A percentile compares a stretch with the other conserved stretches of the same genome.
phyloP scores from a whole-genome alignment of 2,329 filamentous ascomycete species.

The Penicillium griseofulvum region DNA sequence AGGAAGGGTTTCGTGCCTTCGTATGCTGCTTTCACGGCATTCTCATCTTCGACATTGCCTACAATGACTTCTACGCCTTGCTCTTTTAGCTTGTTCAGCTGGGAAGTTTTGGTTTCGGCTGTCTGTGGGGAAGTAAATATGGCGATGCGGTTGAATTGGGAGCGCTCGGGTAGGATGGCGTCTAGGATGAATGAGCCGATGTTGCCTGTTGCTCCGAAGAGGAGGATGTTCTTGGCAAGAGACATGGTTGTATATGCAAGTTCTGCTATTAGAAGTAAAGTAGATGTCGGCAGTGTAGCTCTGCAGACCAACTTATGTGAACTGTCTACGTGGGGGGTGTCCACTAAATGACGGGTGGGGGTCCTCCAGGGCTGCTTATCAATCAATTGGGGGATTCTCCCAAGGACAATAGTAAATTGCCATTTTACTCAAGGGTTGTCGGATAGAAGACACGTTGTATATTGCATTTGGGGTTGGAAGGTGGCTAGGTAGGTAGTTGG shows the following conservation, averaged over 20 bases:
- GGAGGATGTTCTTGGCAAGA: conserved; percentile 43
- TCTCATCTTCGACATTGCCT: conserved; percentile 54
- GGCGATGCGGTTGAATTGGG: conserved; percentile 51
- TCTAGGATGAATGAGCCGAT: conserved; percentile 54
- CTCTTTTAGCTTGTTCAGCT: conserved; percentile 49
- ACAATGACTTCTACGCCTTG: conserved; percentile 55
- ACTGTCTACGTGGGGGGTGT: conserved; percentile 2
- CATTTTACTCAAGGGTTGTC: not conserved
- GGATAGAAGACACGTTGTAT: not conserved
- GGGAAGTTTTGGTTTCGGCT: conserved; percentile 49
- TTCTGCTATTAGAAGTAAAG: not conserved
- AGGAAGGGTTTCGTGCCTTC: conserved; percentile 34
- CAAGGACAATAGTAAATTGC: not conserved
- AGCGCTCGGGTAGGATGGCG: conserved; percentile 48
- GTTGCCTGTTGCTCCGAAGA: conserved; percentile 52
- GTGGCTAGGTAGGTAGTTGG: not conserved
- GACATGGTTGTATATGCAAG: conserved; percentile 14
- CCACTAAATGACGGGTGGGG: not conserved
- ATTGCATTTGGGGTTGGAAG: not conserved
- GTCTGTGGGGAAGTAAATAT: conserved; percentile 59
- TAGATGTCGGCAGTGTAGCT: too few species aligned
- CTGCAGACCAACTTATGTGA: not conserved
- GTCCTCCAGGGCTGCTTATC: too few species aligned
- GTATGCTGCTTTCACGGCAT: conserved; percentile 58
- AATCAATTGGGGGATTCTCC: not conserved